These are phyloP conservation scores for Malus hybrid DNA, from an alignment of 331 rosid species.

Conservation along the genomic window DNA sequence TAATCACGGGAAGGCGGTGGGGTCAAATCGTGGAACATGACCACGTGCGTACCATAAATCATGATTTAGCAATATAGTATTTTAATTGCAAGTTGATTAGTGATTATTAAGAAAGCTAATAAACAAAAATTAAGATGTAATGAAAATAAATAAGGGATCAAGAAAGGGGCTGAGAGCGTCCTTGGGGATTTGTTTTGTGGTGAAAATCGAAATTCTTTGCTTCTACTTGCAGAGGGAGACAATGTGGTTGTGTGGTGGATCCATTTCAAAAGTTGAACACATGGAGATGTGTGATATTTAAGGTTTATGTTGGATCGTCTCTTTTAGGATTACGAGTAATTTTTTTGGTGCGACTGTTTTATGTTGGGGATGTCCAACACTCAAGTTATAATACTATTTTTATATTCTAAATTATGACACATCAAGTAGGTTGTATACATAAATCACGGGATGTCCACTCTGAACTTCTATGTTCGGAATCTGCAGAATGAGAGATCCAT, in stretches of 20 bases:
- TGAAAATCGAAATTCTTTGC: conserved; percentile 12
- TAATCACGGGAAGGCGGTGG: neutral
- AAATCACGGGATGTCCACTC: no score
- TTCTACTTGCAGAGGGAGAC: conserved; percentile 1
- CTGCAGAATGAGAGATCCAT: fast-evolving
- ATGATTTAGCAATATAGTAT: neutral
- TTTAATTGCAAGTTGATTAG: conserved; percentile 22
- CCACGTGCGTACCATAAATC: conserved; percentile 44
- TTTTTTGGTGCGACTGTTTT: no score
- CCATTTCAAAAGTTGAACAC: conserved; percentile 19
- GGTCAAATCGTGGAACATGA: conserved; percentile 29
- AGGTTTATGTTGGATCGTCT: neutral
- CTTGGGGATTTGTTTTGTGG: conserved; percentile 10
- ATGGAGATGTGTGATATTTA: conserved; percentile 14
- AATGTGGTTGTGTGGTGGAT: neutral
- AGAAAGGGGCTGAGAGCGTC: neutral
- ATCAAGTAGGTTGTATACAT: no score
- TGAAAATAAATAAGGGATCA: conserved; percentile 6
- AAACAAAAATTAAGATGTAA: neutral
- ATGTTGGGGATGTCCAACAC: no score
- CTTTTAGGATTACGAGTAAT: neutral
- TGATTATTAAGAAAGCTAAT: conserved; percentile 16
- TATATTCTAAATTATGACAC: no score
- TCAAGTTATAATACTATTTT: no score
- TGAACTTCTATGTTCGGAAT: no score